phyloP scores from a whole-genome alignment of 345 rosid genomes.

The Boechera stricta region DNA sequence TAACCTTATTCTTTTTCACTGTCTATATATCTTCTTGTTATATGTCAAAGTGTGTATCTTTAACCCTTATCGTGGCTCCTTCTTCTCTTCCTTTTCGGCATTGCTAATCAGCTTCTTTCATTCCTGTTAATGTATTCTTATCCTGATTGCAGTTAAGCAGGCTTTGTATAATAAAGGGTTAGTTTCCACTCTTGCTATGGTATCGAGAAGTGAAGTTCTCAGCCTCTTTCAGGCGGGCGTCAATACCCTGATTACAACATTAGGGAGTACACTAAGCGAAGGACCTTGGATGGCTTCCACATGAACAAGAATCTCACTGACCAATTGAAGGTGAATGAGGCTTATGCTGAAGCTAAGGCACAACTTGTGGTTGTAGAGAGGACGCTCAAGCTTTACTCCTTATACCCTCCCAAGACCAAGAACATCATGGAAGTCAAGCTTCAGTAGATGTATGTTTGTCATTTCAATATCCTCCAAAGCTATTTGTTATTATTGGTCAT shows the following conservation, averaged over 20 bases:
- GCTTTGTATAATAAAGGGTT: not conserved
- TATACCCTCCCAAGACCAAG: constrained; percentile 73
- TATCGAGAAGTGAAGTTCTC: constrained; percentile 51
- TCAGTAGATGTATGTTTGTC: constrained; percentile 40
- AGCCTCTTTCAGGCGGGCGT: constrained; percentile 73
- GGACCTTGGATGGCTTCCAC: constrained; percentile 77
- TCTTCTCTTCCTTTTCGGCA: not conserved
- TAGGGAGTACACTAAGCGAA: constrained; percentile 81
- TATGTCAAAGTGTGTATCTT: constrained; percentile 14
- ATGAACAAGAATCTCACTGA: constrained; percentile 57
- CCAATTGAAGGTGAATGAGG: constrained; percentile 54
- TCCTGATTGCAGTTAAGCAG: constrained; percentile 8
- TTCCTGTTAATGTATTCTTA: no score
- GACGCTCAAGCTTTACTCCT: constrained; percentile 66
- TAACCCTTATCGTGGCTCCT: constrained; percentile 4
- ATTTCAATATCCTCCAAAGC: constrained; percentile 14
- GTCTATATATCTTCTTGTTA: not conserved
- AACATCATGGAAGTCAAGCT: constrained; percentile 68
- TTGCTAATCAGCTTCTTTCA: not conserved
- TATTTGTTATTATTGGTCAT: not conserved
- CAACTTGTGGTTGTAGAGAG: constrained; percentile 79
- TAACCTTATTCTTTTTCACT: constrained; percentile 9
- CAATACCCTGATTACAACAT: constrained; percentile 77
- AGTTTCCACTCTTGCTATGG: constrained; percentile 33
- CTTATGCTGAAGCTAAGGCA: constrained; percentile 59